Conservation (phyloP, 768 basidiomycete species). For the Ramaria rubella region DNA sequence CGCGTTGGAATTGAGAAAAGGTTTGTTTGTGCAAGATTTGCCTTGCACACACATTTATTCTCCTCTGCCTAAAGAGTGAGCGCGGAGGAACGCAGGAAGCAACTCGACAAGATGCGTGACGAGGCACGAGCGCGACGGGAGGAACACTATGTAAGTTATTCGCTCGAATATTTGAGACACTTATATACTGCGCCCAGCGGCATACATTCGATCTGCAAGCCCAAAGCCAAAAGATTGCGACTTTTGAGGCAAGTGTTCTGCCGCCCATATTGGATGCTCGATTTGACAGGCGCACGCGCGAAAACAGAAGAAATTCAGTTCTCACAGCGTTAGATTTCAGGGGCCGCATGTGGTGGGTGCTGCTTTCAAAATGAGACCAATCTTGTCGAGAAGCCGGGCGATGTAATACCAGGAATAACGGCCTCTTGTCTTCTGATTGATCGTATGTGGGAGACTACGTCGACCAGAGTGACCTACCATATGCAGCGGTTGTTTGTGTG, state of each 20-base stretch:
- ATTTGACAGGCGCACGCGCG: neutral
- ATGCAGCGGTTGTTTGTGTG: too few relatives aligned
- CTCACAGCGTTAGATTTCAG: neutral
- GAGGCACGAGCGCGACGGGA: constrained; percentile 45
- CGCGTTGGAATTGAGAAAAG: constrained; percentile 5
- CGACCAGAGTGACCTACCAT: too few relatives aligned
- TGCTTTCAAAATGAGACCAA: constrained; percentile 1
- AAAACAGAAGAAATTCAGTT: neutral
- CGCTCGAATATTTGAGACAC: neutral
- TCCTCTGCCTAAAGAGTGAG: constrained; percentile 24
- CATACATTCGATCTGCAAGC: constrained; percentile 21
- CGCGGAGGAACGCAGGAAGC: constrained; percentile 64
- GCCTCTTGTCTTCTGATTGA: too few relatives aligned
- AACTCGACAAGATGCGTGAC: constrained; percentile 63
- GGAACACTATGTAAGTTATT: constrained; percentile 12
- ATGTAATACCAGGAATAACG: too few relatives aligned
- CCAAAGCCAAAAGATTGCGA: constrained; percentile 20
- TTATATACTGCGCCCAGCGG: constrained; percentile 11
- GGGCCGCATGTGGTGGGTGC: constrained; percentile 2
- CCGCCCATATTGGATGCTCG: neutral
- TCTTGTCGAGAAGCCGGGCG: neutral
- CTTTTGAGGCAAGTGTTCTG: constrained; percentile 16
- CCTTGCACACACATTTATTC: neutral
- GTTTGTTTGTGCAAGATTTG: neutral
- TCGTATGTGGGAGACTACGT: too few relatives aligned